phyloP scores from a whole-genome alignment of 129 eudicot species.

The Chrysanthemum makinoi region DNA sequence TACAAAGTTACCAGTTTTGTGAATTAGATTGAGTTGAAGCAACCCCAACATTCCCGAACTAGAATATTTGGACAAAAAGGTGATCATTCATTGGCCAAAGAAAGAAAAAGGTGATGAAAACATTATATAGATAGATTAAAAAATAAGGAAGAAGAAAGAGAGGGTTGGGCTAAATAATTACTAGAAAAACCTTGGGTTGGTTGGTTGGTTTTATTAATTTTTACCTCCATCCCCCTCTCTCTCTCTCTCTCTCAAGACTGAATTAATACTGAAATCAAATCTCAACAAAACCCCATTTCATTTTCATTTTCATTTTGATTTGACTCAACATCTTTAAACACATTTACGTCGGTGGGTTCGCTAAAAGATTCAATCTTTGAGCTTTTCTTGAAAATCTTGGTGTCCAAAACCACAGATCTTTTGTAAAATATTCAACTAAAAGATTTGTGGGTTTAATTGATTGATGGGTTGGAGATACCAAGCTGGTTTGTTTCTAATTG shows the following conservation, averaged over 20 bases:
- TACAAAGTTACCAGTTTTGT: no score
- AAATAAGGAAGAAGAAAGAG: no score
- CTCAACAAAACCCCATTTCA: slow-evolving; percentile 19
- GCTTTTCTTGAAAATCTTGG: slow-evolving; percentile 34
- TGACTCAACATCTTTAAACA: slow-evolving; percentile 20
- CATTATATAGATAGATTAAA: no score
- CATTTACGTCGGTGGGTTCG: slow-evolving; percentile 19
- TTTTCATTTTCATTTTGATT: not conserved
- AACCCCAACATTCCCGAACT: no score
- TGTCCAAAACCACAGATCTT: slow-evolving; percentile 28
- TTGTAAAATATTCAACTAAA: slow-evolving; percentile 1
- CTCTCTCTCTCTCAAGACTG: slow-evolving; percentile 1
- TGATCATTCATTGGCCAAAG: no score
- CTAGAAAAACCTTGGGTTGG: no score
- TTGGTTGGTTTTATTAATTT: no score
- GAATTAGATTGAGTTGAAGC: no score
- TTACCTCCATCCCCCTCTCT: no score
- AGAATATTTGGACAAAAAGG: no score
- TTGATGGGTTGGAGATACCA: slow-evolving; percentile 85
- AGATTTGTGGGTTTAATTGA: slow-evolving; percentile 37
- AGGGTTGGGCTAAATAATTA: no score
- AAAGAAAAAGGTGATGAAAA: no score
- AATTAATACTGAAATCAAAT: slow-evolving; percentile 26
- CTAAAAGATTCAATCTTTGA: slow-evolving; percentile 9
- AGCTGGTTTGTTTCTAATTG: slow-evolving; percentile 80